Base-by-base conservation (phyloP, 2,329 filamentous ascomycete genomes). In the Talaromyces sp. region DNA sequence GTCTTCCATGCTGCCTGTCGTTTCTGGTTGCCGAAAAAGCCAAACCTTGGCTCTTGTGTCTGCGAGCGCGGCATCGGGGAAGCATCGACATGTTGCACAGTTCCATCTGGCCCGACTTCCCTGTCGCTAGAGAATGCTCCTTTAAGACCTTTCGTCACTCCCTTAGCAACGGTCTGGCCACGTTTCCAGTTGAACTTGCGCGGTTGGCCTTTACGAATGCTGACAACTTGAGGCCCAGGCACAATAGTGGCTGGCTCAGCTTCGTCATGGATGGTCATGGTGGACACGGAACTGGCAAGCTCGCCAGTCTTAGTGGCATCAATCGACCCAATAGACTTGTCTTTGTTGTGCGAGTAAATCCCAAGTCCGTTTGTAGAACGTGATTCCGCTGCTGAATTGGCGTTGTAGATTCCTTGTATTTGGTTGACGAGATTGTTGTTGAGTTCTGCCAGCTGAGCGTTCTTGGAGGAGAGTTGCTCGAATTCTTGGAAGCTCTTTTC, bases 141-240 rank as follows among this genome's bases (percentile, higher is more conserved):
- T 75, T 96, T 96, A 74, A 98, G 87, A 57, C 93, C 92, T 79
- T 97, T 97, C 63, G 90, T 89, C 56, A 98, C 90, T 70, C 93
- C 93, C 75, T 97, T 96, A 29, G 93, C 93, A 68, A 98, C 88
- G 59, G 90, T 93, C 77, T 96, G 93, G 43, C 91, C 91, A 43
- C 92, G 96, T 83, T 97, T 96, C 93, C 95, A 98, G 78, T 96
- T 96, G 78, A 97, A 97, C 75, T 97, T 98, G 80, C 92, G 96
- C 58, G 89, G 87, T 72, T 96, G 92, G 31, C 90, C 92, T 78
- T 97, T 98, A 68, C 92, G 87, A 64, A 98, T 96, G 69, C 95
- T 96, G 63, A 98, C 90, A 35, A 98, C 90, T 63, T 96, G 95
- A n/a, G 95, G 93, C 2, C 91, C 89, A 29, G 86, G 82, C 64